A percentile compares a stretch with the other conserved stretches of the same genome.
Evolutionary conservation across 352 stramenopile species (phyloP).

Genomic region (Phytophthora multivora): DNA sequence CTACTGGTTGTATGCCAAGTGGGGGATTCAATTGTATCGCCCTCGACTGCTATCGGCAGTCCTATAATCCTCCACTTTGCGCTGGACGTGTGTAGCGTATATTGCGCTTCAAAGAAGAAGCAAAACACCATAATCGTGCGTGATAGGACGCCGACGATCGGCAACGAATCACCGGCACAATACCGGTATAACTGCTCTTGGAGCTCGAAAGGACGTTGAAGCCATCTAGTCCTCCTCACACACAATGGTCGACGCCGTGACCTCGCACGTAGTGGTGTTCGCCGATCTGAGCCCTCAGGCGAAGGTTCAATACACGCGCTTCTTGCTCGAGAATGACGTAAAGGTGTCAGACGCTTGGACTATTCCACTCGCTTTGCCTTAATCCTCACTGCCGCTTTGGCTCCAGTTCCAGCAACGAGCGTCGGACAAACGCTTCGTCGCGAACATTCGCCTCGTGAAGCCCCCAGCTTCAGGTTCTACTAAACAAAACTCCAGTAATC

Average conservation of each 20-base stretch:
- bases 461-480: background rate
- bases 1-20: too few relatives aligned
- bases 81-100: background rate
- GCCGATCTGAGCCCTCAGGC: constrained; percentile 61
- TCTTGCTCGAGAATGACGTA: constrained; percentile 69
- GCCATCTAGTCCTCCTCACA: background rate
- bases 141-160: constrained; percentile 3
- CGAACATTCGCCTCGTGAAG: constrained; percentile 53
- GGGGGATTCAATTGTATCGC: background rate
- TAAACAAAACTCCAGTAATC: background rate
- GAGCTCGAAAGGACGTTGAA: constrained; percentile 19
- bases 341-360: constrained; percentile 32
- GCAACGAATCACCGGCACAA: background rate
- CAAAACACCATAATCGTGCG: background rate
- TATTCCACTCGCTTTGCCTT: background rate
- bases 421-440: constrained; percentile 59
- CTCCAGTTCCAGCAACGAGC: constrained; percentile 56
- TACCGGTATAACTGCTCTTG: background rate
- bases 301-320: constrained; percentile 69
- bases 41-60: background rate
- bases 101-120: background rate
- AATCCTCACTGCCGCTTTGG: background rate
- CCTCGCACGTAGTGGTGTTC: constrained; percentile 63
- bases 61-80: background rate
- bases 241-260: constrained; percentile 10